Evolutionary conservation across 257 asterid genomes (phyloP).

Genomic region (Nicotiana noctiflora): DNA sequence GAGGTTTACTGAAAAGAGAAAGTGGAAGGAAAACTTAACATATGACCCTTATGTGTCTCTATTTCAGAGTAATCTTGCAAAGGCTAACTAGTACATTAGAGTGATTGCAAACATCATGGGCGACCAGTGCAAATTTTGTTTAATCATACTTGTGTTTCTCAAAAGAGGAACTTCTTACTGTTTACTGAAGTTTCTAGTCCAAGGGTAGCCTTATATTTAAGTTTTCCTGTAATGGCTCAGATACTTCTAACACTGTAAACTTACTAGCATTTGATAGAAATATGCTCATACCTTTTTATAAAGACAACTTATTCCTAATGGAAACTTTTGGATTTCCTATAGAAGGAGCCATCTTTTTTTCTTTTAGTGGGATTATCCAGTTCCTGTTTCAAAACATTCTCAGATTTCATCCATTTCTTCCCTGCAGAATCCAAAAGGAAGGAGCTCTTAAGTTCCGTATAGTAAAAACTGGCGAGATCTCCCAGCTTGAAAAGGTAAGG

Average conservation of each 20-base stretch:
- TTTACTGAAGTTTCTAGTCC: not conserved
- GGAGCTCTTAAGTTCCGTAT: conserved; percentile 74
- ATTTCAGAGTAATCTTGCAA: not conserved
- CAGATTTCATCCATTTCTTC: conserved; percentile 6
- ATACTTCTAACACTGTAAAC: not conserved
- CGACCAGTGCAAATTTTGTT: not conserved
- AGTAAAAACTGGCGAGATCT: conserved; percentile 58
- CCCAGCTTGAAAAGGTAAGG: conserved; percentile 63
- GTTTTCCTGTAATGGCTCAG: not conserved
- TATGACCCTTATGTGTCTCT: not conserved
- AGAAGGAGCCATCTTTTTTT: not conserved
- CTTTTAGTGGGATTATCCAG: not conserved
- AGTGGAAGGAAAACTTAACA: not conserved
- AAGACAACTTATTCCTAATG: not conserved
- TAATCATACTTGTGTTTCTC: not conserved
- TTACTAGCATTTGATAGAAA: not conserved
- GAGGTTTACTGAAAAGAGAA: not conserved
- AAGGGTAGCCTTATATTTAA: not conserved
- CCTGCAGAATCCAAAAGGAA: conserved; percentile 65
- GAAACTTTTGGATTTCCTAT: conserved; percentile 8
- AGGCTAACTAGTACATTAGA: conserved; percentile 3
- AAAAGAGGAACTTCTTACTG: not conserved
- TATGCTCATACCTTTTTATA: not conserved
- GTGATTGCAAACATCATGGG: not conserved
- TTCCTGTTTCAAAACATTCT: not conserved